Conservation (phyloP, 768 basidiomycete species). For the Boletus bicolor region DNA sequence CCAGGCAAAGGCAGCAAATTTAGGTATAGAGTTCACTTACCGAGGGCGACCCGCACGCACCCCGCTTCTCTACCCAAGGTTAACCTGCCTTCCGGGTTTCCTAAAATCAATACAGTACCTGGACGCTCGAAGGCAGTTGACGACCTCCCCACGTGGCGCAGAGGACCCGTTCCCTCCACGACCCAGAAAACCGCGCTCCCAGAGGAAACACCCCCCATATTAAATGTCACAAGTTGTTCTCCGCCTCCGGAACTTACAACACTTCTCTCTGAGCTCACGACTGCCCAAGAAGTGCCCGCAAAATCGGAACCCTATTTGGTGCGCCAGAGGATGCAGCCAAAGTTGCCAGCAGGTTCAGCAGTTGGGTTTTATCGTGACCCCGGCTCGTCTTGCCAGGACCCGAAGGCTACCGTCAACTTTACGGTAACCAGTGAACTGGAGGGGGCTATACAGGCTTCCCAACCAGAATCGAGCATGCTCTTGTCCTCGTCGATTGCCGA, state of each 20-base stretch:
- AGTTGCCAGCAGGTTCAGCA: conserved; percentile 67
- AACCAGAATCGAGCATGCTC: conserved; percentile 22
- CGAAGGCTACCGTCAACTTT: conserved; percentile 60
- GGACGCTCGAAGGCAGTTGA: conserved; percentile 35
- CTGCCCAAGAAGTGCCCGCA: conserved; percentile 33
- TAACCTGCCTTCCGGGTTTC: conserved; percentile 34
- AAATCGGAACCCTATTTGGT: conserved; percentile 27
- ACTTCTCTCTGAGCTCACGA: conserved; percentile 26
- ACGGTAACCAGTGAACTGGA: conserved; percentile 80
- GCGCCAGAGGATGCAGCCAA: conserved; percentile 57
- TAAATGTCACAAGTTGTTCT: conserved; percentile 63
- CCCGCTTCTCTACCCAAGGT: conserved; percentile 32
- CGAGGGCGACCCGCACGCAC: conserved; percentile 17
- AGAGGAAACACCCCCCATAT: conserved; percentile 20
- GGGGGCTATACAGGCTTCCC: conserved; percentile 7
- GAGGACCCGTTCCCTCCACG: conserved; percentile 20
- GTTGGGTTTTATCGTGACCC: conserved; percentile 74
- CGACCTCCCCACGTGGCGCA: conserved; percentile 40
- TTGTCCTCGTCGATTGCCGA: conserved; percentile 22
- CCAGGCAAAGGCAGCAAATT: conserved; percentile 30
- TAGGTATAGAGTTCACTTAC: conserved; percentile 38
- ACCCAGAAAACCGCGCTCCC: conserved; percentile 3
- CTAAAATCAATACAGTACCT: conserved; percentile 13
- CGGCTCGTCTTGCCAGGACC: conserved; percentile 46
- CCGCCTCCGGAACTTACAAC: conserved; percentile 52